Conservation (phyloP, 2,329 filamentous ascomycete genomes). For the Tolypocladium tropicale region DNA sequence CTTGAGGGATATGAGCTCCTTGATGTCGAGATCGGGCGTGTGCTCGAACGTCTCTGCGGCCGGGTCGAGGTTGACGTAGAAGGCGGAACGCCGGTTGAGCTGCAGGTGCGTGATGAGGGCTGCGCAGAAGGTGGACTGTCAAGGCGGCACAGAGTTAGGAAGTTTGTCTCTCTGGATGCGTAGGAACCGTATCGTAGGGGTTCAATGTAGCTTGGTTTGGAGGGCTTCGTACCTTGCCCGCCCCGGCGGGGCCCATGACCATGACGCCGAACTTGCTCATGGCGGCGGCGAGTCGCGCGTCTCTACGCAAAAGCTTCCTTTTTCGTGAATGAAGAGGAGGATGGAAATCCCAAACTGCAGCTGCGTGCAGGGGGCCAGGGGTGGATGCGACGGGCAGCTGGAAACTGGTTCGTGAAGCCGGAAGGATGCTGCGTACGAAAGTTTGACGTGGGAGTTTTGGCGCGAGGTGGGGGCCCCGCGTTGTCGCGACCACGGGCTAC, state of each 20-base stretch:
- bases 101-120: conserved; percentile 87
- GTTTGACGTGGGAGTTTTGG: not conserved
- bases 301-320: not conserved
- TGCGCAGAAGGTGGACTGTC: conserved; percentile 83
- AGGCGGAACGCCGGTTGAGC: conserved; percentile 83
- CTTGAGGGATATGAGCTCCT: conserved; percentile 83
- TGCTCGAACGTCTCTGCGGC: conserved; percentile 90
- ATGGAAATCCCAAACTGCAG: not conserved
- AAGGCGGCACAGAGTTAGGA: not conserved
- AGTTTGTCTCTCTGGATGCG: not conserved
- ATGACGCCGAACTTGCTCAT: conserved; percentile 95
- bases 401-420: not conserved
- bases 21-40: conserved; percentile 88
- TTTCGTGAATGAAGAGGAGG: not conserved
- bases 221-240: conserved; percentile 63
- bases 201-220: not conserved
- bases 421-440: not conserved
- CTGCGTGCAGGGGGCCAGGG: not conserved
- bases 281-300: conserved; percentile 11
- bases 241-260: conserved; percentile 92
- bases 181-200: not conserved
- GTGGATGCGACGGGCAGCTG: not conserved
- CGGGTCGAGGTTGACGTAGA: conserved; percentile 97
- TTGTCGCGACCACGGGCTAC: not conserved
- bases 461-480: not conserved